Evolutionary conservation across 176 grass and related monocot genomes (phyloP).

Genomic region (Phyllostachys edulis): DNA sequence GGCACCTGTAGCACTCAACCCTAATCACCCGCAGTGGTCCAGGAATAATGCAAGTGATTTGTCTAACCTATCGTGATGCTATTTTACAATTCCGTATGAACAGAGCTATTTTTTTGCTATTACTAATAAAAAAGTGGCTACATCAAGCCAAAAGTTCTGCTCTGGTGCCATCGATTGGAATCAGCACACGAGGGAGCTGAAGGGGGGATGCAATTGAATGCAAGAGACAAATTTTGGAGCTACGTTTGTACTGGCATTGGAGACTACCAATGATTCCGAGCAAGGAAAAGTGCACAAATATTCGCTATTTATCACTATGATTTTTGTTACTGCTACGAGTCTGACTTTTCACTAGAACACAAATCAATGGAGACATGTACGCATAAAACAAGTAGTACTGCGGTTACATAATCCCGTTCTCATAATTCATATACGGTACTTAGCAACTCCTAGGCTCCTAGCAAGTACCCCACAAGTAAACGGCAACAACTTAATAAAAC

Average conservation of each 20-base stretch:
- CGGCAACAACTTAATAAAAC: background rate
- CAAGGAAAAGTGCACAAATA: constrained; percentile 18
- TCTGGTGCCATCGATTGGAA: constrained; percentile 23
- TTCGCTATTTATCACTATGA: background rate
- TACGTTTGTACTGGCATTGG: constrained; percentile 37
- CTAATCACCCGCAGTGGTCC: no score
- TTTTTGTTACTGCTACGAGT: background rate
- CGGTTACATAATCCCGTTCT: background rate
- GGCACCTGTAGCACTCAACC: no score
- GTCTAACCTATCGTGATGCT: no score
- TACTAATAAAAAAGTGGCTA: no score
- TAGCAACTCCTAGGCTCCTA: background rate
- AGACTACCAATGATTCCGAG: constrained; percentile 26
- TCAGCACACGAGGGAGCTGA: constrained; percentile 30
- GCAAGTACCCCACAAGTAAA: background rate
- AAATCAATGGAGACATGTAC: background rate
- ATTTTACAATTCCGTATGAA: no score
- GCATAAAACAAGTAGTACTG: background rate
- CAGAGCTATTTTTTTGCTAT: no score
- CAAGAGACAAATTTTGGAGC: constrained; percentile 42
- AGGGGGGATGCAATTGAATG: constrained; percentile 35
- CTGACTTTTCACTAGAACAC: background rate
- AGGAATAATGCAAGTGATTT: no score
- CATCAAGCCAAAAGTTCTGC: no score
- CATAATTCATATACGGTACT: background rate